Conservation (phyloP, 148 eudicot species). For the Euryodendron excelsum region DNA sequence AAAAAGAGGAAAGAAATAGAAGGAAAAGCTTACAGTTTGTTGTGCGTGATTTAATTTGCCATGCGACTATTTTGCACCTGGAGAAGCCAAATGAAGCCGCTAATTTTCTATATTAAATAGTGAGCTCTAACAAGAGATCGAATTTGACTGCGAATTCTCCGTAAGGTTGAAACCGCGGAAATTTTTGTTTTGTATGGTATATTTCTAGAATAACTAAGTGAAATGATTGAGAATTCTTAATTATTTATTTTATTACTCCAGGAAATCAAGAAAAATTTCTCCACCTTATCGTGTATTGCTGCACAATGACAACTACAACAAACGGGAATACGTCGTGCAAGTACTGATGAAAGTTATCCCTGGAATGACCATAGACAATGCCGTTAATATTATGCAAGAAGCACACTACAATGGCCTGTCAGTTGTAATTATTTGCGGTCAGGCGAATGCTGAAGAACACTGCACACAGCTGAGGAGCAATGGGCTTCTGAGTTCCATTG, state of each 20-base stretch:
- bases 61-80: too few relatives aligned
- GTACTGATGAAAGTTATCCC: slow-evolving; percentile 97
- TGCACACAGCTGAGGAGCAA: slow-evolving; percentile 83
- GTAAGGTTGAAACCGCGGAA: too few relatives aligned
- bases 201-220: too few relatives aligned
- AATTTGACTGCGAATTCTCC: too few relatives aligned
- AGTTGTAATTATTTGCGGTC: slow-evolving; percentile 5
- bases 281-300: slow-evolving; percentile 85
- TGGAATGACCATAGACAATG: slow-evolving; percentile 83
- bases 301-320: slow-evolving; percentile 89
- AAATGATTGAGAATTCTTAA: not conserved
- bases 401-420: slow-evolving; percentile 11
- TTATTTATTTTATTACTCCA: slow-evolving; percentile 21
- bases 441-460: slow-evolving; percentile 65
- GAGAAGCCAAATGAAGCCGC: too few relatives aligned
- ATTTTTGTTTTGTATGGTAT: too few relatives aligned
- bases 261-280: slow-evolving; percentile 81
- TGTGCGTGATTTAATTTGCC: too few relatives aligned
- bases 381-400: slow-evolving; percentile 85
- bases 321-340: slow-evolving; percentile 92
- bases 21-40: too few relatives aligned
- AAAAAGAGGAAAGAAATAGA: too few relatives aligned
- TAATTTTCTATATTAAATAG: too few relatives aligned
- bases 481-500: slow-evolving; percentile 79
- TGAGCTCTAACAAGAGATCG: too few relatives aligned